phyloP scores from a whole-genome alignment of 352 stramenopile species.

The Globisporangium paroecandrum region DNA sequence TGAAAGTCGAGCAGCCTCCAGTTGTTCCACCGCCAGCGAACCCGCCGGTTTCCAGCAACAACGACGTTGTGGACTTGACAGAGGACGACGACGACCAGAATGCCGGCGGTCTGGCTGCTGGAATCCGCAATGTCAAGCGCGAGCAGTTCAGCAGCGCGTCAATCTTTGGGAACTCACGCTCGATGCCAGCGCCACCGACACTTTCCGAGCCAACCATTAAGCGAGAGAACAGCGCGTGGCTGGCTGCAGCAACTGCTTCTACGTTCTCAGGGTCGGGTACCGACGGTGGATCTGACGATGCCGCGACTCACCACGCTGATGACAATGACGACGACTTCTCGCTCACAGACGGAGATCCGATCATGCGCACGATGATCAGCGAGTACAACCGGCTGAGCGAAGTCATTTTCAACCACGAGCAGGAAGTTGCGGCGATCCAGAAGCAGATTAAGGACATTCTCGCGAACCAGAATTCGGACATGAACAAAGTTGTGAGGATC shows the following conservation, averaged over 20 bases:
- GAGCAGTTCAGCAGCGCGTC: constrained; percentile 10
- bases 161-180: not conserved
- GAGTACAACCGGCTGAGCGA: constrained; percentile 57
- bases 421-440: constrained; percentile 26
- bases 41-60: not conserved
- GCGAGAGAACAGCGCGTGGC: constrained; percentile 14
- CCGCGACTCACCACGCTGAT: not conserved
- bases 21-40: not conserved
- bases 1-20: not conserved
- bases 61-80: constrained; percentile 28
- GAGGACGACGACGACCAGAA: constrained; percentile 20
- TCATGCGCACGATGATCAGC: constrained; percentile 45
- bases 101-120: not conserved
- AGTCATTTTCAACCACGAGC: constrained; percentile 45
- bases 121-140: constrained; percentile 10
- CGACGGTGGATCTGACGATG: not conserved
- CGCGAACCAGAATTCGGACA: constrained; percentile 25
- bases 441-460: constrained; percentile 38
- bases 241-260: constrained; percentile 9
- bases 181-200: not conserved
- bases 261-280: not conserved
- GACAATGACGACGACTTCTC: constrained; percentile 14
- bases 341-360: constrained; percentile 43
- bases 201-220: constrained; percentile 3
- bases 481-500: constrained; percentile 28